Conservation (phyloP, 306 rosid genomes). For the Spatholobus suberectus region DNA sequence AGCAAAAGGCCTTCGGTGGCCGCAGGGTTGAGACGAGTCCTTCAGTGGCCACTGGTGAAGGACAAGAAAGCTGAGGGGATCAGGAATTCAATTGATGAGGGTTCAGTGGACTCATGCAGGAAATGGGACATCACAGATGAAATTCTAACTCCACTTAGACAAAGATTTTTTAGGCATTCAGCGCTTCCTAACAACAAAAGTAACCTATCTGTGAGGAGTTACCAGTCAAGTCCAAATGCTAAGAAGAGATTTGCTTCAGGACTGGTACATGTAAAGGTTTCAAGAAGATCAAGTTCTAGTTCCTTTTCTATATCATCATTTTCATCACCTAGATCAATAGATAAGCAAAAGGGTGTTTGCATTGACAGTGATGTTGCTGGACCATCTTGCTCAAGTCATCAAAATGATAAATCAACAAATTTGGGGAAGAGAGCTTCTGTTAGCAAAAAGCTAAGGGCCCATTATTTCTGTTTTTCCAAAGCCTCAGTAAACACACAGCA, state of each 20-base stretch:
- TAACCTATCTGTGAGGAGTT: conserved; percentile 72
- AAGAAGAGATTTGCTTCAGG: conserved; percentile 84
- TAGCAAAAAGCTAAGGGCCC: conserved; percentile 54
- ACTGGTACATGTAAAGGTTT: conserved; percentile 52
- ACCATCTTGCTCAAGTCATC: conserved; percentile 62
- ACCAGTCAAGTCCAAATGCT: conserved; percentile 83
- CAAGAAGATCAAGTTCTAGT: conserved; percentile 72
- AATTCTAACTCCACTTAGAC: conserved; percentile 71
- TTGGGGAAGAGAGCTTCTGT: conserved; percentile 41
- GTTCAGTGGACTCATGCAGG: conserved; percentile 51
- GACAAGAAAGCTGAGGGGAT: conserved; percentile 46
- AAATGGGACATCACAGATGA: conserved; percentile 51
- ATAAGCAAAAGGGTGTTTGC: conserved; percentile 64
- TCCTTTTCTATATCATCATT: conserved; percentile 72
- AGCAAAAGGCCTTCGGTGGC: conserved; percentile 59
- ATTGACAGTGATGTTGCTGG: conserved; percentile 58
- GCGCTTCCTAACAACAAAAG: conserved; percentile 69
- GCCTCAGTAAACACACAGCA: conserved; percentile 52
- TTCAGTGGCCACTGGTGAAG: conserved; percentile 66
- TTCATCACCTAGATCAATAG: conserved; percentile 68
- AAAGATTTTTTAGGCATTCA: conserved; percentile 65
- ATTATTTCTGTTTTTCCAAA: conserved; percentile 75
- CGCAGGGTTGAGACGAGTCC: conserved; percentile 54
- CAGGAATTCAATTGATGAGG: conserved; percentile 47
- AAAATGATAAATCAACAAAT: conserved; percentile 42